Evolutionary conservation across 192 early-diverging fungal species (phyloP).

Genomic region (Piromyces sp.): DNA sequence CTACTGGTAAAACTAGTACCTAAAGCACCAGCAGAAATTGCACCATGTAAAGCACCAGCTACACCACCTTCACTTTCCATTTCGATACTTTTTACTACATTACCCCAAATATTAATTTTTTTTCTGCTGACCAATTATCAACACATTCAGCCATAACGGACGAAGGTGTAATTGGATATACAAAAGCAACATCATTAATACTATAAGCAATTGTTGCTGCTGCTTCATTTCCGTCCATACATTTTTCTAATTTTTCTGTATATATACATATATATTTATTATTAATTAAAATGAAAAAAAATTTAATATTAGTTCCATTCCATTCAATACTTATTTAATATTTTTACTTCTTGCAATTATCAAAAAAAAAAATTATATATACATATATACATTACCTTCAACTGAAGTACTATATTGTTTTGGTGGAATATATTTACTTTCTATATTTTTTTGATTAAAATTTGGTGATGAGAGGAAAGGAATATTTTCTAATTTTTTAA

Average conservation of each 20-base stretch:
- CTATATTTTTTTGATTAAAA: no score
- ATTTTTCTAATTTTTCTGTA: background rate
- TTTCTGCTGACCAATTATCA: conserved; percentile 44
- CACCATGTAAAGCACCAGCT: conserved; percentile 57
- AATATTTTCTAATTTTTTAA: no score
- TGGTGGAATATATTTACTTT: no score
- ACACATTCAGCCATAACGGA: conserved; percentile 12
- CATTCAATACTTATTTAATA: no score
- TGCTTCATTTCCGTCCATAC: background rate
- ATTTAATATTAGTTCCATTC: no score
- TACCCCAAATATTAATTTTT: conserved; percentile 51
- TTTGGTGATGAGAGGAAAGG: no score
- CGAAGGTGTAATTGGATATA: background rate
- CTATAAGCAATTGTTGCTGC: background rate
- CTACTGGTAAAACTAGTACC: conserved; percentile 17
- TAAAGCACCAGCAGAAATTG: conserved; percentile 24
- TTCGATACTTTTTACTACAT: conserved; percentile 44
- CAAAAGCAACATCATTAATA: background rate
- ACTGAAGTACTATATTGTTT: no score
- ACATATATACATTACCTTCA: no score
- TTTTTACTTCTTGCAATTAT: no score
- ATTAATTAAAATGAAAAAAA: no score
- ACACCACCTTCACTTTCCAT: conserved; percentile 71
- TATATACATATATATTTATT: no score
- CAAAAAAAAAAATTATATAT: no score